phyloP scores from a whole-genome alignment of 2,329 filamentous ascomycete genomes.

The Cordyceps militaris region DNA sequence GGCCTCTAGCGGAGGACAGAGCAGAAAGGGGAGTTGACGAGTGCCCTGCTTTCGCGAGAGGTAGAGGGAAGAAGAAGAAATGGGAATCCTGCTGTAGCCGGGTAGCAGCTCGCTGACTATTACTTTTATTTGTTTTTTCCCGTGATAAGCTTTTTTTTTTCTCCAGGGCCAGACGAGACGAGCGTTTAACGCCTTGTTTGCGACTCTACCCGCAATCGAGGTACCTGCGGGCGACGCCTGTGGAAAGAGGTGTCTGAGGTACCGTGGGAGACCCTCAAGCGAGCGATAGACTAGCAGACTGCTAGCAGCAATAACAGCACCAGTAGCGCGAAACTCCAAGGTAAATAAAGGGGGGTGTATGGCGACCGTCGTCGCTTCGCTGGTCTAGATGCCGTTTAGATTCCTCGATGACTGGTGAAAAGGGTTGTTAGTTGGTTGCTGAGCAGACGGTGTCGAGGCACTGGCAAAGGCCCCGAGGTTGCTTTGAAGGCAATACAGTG shows the following conservation, averaged over 20 bases:
- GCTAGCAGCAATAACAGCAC: not conserved
- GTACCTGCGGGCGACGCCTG: not conserved
- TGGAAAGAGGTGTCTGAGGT: not conserved
- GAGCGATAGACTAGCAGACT: not conserved
- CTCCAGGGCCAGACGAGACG: not conserved
- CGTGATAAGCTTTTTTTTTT: not conserved
- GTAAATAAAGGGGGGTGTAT: not conserved
- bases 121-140: not conserved
- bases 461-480: not conserved
- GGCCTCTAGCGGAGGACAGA: constrained; percentile 22
- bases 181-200: constrained; percentile 1
- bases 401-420: not conserved
- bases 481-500: not conserved
- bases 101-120: not conserved
- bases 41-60: not conserved
- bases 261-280: not conserved
- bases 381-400: not conserved
- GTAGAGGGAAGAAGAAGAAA: not conserved
- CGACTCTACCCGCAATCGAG: not conserved
- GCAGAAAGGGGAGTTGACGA: not conserved
- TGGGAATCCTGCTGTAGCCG: not conserved
- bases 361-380: not conserved
- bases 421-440: not conserved
- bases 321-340: not conserved
- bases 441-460: too few relatives aligned